These are phyloP conservation scores for Digitaria exilis DNA, from an alignment of 202 grass and related monocot species.

Conservation along the genomic window DNA sequence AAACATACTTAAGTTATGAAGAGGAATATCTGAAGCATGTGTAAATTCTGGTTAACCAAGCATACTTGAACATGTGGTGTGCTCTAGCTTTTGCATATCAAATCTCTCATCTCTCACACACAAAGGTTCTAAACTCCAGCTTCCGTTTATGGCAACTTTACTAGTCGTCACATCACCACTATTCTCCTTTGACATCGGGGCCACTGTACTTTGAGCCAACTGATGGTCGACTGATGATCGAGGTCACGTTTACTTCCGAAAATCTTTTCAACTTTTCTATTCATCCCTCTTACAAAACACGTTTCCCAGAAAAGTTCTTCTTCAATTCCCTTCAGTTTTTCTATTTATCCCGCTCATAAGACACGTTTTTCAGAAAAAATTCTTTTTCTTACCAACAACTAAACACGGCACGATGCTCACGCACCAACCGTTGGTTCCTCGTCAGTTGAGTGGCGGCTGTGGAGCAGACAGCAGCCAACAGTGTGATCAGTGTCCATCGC, in stretches of 20 bases:
- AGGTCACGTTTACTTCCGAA: too few relatives aligned
- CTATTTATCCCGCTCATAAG: too few relatives aligned
- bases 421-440: neutral
- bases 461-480: neutral
- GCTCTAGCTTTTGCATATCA: too few relatives aligned
- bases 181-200: neutral
- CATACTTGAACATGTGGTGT: neutral
- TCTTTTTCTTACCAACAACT: too few relatives aligned
- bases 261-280: too few relatives aligned
- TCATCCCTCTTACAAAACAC: too few relatives aligned
- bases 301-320: too few relatives aligned
- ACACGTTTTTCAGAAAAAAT: too few relatives aligned
- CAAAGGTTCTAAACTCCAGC: neutral
- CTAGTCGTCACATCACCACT: neutral
- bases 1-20: neutral
- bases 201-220: neutral
- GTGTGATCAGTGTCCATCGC: neutral
- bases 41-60: neutral
- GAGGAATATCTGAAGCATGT: neutral
- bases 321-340: too few relatives aligned
- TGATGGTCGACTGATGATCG: neutral
- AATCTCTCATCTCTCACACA: too few relatives aligned
- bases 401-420: too few relatives aligned
- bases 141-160: neutral
- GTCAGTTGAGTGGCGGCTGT: neutral